Percentiles rank a stretch among this genome's conserved stretches.
phyloP scores from a whole-genome alignment of 2,329 filamentous ascomycete species.

The Colletotrichum chrysophilum region DNA sequence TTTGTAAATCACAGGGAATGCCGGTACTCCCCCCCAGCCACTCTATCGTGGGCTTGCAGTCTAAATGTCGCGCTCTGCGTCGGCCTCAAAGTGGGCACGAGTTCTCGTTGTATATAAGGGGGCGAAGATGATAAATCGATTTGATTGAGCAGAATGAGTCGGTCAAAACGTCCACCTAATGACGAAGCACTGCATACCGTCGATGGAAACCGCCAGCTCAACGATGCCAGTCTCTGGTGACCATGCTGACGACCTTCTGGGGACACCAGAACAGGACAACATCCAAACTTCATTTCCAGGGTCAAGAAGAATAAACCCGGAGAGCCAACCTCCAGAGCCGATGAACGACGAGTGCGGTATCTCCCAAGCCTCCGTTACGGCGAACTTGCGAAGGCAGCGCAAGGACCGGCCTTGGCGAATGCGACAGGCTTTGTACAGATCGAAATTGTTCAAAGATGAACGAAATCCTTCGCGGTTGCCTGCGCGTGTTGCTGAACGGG shows the following conservation, averaged over 20 bases:
- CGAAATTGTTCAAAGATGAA: no score
- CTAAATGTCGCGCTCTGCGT: background rate
- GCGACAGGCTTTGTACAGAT: no score
- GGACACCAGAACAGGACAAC: background rate
- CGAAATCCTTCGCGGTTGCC: no score
- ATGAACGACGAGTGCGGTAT: no score
- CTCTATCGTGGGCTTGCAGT: background rate
- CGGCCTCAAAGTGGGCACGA: background rate
- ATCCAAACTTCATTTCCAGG: background rate
- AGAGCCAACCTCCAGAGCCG: no score
- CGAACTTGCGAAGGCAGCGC: no score
- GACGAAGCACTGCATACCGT: background rate
- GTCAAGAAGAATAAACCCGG: background rate
- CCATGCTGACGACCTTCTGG: accelerated
- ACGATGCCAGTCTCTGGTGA: background rate
- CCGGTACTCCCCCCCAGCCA: no score
- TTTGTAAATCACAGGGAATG: no score
- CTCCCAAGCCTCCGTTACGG: no score
- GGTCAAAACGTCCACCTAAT: no score
- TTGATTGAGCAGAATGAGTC: background rate
- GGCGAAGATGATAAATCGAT: background rate
- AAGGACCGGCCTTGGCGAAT: no score
- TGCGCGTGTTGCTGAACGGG: no score
- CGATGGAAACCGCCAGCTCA: background rate
- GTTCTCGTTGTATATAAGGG: background rate